Evolutionary conservation across 2,329 filamentous ascomycete species (phyloP).

Genomic region (Rutstroemia sp.): DNA sequence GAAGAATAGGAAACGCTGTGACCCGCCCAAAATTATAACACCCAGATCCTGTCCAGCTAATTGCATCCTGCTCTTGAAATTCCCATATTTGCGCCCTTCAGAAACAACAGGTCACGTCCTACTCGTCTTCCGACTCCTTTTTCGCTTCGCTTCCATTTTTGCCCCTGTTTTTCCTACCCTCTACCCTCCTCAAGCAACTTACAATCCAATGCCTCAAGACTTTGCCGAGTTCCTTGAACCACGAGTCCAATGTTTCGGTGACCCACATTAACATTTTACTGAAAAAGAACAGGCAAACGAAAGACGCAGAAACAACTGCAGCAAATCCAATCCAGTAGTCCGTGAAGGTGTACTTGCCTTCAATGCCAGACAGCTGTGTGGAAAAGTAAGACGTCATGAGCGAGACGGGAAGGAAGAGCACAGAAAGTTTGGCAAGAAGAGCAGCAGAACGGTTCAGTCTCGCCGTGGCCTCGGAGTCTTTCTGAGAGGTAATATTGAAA

Average conservation of each 20-base stretch:
- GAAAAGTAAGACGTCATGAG: conserved; percentile 71
- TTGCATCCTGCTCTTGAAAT: too few relatives aligned
- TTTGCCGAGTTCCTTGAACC: conserved; percentile 13
- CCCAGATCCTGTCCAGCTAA: not conserved
- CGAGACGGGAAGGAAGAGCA: conserved; percentile 67
- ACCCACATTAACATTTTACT: conserved; percentile 38
- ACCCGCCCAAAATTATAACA: not conserved
- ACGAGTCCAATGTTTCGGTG: conserved; percentile 37
- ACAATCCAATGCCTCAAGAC: conserved; percentile 4
- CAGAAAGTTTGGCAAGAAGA: conserved; percentile 65
- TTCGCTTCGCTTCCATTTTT: not conserved
- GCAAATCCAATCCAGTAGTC: conserved; percentile 65
- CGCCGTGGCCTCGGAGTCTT: conserved; percentile 65
- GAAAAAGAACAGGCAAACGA: conserved; percentile 50
- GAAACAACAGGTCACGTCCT: not conserved
- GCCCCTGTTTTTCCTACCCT: not conserved
- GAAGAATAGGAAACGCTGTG: too few relatives aligned
- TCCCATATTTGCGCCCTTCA: too few relatives aligned
- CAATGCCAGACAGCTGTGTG: conserved; percentile 51
- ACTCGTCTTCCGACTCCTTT: not conserved
- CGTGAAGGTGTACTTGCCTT: conserved; percentile 47
- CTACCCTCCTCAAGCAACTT: not conserved
- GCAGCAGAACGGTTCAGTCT: conserved; percentile 65
- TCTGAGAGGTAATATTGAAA: conserved; percentile 70
- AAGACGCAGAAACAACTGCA: conserved; percentile 52